Evolutionary conservation across 2,329 filamentous ascomycete species (phyloP).

Genomic region (Pseudocercospora vitis): DNA sequence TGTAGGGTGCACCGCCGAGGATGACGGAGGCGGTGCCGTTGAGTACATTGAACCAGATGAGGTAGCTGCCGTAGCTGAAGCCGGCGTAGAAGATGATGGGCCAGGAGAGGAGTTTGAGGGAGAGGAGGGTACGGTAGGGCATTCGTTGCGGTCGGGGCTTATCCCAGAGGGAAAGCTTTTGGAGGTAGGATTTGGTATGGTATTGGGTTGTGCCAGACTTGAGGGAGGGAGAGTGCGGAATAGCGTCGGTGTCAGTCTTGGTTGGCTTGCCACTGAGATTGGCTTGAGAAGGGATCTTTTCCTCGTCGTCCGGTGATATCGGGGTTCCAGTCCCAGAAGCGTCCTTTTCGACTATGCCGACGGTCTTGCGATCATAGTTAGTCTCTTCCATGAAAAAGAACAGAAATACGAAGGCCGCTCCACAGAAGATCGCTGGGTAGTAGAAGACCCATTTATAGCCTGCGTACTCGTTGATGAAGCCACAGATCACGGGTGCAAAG

Average conservation of each 20-base stretch:
- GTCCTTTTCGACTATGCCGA: constrained; percentile 5
- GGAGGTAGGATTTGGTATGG: constrained; percentile 21
- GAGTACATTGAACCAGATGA: constrained; percentile 35
- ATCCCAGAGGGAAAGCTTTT: constrained; percentile 27
- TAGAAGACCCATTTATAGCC: constrained; percentile 52
- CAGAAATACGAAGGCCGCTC: constrained; percentile 49
- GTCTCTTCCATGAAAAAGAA: constrained; percentile 63
- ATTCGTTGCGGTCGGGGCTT: constrained; percentile 31
- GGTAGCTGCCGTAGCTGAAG: constrained; percentile 41
- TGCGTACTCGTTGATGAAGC: constrained; percentile 50
- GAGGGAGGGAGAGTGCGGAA: not conserved
- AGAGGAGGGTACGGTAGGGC: constrained; percentile 33
- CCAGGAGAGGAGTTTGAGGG: constrained; percentile 41
- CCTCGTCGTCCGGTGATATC: not conserved
- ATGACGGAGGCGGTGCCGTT: constrained; percentile 42
- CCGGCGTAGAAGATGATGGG: constrained; percentile 42
- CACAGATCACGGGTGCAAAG: constrained; percentile 46
- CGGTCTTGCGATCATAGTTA: constrained; percentile 44
- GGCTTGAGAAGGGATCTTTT: not conserved
- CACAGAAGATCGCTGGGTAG: constrained; percentile 57
- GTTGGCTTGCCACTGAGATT: not conserved
- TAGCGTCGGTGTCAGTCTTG: not conserved
- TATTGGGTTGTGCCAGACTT: constrained; percentile 9
- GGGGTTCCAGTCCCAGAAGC: not conserved
- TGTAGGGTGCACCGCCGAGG: constrained; percentile 37